Conservation (phyloP, 2,329 filamentous ascomycete genomes). For the Aureobasidium zeae region DNA sequence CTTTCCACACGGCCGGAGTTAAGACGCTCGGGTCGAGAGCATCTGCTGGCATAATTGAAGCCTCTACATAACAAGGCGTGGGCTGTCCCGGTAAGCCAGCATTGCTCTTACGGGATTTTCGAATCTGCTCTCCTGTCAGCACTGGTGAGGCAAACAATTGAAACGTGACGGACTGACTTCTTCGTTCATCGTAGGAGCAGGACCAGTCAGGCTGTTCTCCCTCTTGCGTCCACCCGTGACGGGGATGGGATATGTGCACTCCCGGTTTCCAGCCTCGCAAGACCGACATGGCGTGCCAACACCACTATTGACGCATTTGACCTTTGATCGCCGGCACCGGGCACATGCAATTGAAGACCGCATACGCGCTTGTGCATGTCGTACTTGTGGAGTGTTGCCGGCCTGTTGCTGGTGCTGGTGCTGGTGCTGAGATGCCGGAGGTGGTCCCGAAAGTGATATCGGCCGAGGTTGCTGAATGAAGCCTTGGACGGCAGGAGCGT, state of each 20-base stretch:
- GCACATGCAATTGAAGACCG: constrained; percentile 72
- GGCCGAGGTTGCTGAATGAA: not conserved
- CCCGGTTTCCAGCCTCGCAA: constrained; percentile 61
- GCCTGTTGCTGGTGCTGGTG: not conserved
- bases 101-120: constrained; percentile 15
- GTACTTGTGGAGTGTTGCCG: constrained; percentile 9
- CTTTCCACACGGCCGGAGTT: constrained; percentile 56
- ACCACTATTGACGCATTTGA: constrained; percentile 76
- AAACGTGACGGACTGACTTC: not conserved
- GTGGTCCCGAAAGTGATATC: not conserved
- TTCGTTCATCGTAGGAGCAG: constrained; percentile 1
- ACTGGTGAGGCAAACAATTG: not conserved
- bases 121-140: not conserved
- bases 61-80: not conserved
- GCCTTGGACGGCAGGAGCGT: not conserved
- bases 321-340: constrained; percentile 69
- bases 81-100: constrained; percentile 14
- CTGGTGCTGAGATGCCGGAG: constrained; percentile 2
- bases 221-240: constrained; percentile 27
- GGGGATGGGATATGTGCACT: constrained; percentile 61
- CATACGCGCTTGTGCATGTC: constrained; percentile 39
- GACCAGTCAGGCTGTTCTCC: constrained; percentile 15
- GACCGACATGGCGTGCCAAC: constrained; percentile 62
- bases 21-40: constrained; percentile 53
- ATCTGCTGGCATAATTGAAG: constrained; percentile 31